Evolutionary conservation across 768 basidiomycete species (phyloP).

Genomic region (Paxillus involutus): DNA sequence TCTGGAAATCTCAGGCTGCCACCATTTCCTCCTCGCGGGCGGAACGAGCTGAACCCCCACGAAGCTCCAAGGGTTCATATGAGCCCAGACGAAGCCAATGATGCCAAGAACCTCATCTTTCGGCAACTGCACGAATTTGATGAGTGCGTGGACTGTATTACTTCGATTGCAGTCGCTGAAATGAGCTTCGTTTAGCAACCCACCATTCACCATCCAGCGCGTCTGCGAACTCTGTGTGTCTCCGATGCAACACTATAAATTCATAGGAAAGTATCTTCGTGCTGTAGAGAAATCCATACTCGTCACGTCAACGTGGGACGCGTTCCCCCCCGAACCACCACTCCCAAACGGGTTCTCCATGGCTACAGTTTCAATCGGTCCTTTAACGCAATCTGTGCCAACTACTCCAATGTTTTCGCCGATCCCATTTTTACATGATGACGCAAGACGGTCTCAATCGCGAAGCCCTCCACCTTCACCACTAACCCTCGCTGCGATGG

Average conservation of each 20-base stretch:
- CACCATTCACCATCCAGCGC: slow-evolving; percentile 90
- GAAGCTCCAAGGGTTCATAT: slow-evolving; percentile 60
- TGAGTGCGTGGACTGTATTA: slow-evolving; percentile 44
- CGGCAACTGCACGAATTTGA: slow-evolving; percentile 73
- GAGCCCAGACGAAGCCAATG: slow-evolving; percentile 58
- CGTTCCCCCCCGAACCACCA: slow-evolving; percentile 55
- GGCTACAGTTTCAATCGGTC: slow-evolving; percentile 39
- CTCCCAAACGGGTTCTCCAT: slow-evolving; percentile 27
- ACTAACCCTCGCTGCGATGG: slow-evolving; percentile 46
- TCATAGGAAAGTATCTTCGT: slow-evolving; percentile 84
- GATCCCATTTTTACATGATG: slow-evolving; percentile 83
- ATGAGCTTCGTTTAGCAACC: slow-evolving; percentile 35
- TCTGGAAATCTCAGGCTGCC: slow-evolving; percentile 68
- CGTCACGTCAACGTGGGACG: slow-evolving; percentile 78
- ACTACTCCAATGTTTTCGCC: slow-evolving; percentile 85
- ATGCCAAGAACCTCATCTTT: slow-evolving; percentile 56
- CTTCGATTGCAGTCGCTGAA: slow-evolving; percentile 4
- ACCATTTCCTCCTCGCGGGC: slow-evolving; percentile 67
- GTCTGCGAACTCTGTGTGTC: slow-evolving; percentile 77
- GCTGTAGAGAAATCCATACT: slow-evolving; percentile 81
- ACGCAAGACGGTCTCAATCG: slow-evolving; percentile 77
- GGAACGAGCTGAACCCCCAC: slow-evolving; percentile 46
- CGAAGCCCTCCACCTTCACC: slow-evolving; percentile 81
- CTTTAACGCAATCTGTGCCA: slow-evolving; percentile 55
- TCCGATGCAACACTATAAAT: slow-evolving; percentile 71